A percentile compares a stretch with the other conserved stretches of the same genome.
phyloP scores from a whole-genome alignment of 2,329 filamentous ascomycete genomes.

The Ophidiomyces ophidiicola region DNA sequence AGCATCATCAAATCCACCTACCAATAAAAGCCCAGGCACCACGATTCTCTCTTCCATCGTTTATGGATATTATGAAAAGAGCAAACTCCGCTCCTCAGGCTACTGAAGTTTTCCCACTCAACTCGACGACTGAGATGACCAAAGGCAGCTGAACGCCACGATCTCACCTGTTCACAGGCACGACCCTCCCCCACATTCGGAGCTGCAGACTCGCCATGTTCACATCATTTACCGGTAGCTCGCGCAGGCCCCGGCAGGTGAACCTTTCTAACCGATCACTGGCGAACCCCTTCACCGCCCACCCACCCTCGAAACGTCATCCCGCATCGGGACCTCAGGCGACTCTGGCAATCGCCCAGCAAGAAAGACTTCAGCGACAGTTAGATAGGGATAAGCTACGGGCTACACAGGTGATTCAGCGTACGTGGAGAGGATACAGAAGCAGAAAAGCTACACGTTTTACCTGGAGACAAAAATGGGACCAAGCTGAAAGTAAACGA shows the following conservation, averaged over 20 bases:
- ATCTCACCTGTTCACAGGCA: not conserved
- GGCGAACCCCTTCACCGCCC: constrained; percentile 58
- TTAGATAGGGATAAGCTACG: constrained; percentile 65
- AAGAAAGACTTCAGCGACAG: constrained; percentile 69
- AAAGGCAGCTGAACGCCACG: not conserved
- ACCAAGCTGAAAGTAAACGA: constrained; percentile 42
- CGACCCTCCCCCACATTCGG: not conserved
- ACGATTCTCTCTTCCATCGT: constrained; percentile 5
- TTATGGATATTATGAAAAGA: too few species aligned
- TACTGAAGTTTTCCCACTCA: not conserved
- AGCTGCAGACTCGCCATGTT: constrained; percentile 51
- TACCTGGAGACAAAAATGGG: constrained; percentile 50
- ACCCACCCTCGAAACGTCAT: constrained; percentile 44
- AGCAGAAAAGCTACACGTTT: constrained; percentile 48
- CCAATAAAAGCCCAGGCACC: too few species aligned
- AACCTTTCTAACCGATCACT: constrained; percentile 76
- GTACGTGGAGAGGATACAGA: constrained; percentile 66
- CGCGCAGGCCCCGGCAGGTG: constrained; percentile 76
- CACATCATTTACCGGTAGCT: constrained; percentile 78
- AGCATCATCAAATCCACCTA: too few species aligned
- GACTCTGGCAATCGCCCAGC: constrained; percentile 73
- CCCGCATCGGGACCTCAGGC: constrained; percentile 53
- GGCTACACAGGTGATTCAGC: constrained; percentile 63
- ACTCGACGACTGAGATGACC: not conserved
- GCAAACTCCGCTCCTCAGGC: too few species aligned